Conservation (phyloP, 164 flowering plant species). For the Protea cynaroides region DNA sequence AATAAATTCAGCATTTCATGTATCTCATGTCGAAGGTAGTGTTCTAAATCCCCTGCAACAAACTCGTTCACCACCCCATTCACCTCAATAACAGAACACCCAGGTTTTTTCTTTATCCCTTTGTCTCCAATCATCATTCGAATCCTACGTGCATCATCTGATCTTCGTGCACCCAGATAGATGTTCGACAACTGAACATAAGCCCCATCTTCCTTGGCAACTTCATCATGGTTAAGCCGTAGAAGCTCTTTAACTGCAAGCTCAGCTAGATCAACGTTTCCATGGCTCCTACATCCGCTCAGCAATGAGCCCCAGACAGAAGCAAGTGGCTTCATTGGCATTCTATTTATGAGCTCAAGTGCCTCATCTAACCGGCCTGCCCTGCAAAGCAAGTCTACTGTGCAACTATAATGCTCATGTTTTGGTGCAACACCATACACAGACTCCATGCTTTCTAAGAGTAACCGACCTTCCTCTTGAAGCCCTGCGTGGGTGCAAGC, state of each 20-base stretch:
- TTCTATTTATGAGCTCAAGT: constrained; percentile 21
- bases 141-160: neutral
- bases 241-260: constrained; percentile 6
- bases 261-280: constrained; percentile 18
- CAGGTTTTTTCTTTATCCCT: neutral
- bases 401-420: constrained; percentile 32
- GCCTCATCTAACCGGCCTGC: constrained; percentile 28
- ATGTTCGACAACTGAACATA: neutral
- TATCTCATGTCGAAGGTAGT: constrained; percentile 6
- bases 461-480: constrained; percentile 16
- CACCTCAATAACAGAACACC: neutral
- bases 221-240: neutral
- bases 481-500: constrained; percentile 33
- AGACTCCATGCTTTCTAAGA: constrained; percentile 26
- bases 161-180: neutral
- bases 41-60: constrained; percentile 16
- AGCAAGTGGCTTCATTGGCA: constrained; percentile 38
- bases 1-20: neutral
- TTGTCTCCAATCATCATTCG: neutral
- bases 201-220: neutral
- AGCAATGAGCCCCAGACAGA: constrained; percentile 34
- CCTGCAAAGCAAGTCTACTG: constrained; percentile 30
- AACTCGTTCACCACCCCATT: neutral
- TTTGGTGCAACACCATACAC: constrained; percentile 20
- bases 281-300: neutral